Conservation (phyloP, 106 monocot genomes). For the Posidonia australis region DNA sequence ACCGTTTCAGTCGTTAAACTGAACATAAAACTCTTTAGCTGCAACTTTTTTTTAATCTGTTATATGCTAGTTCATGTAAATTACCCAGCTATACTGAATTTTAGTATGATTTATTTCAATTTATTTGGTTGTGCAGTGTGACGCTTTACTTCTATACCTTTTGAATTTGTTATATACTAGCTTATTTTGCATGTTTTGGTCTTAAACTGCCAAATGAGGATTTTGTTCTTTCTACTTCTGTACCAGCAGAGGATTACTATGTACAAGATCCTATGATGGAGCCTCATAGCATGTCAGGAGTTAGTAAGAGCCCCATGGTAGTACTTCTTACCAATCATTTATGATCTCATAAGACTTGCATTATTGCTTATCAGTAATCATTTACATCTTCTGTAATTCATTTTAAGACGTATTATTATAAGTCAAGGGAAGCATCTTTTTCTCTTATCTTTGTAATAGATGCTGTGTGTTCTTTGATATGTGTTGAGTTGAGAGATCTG, state of each 20-base stretch:
- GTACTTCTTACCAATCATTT: not conserved
- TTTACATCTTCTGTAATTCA: no score
- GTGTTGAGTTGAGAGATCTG: not conserved
- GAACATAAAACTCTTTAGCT: no score
- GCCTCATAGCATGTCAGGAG: slow-evolving; percentile 6
- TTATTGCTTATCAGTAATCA: not conserved
- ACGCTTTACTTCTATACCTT: no score
- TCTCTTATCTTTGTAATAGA: no score
- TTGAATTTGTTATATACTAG: not conserved
- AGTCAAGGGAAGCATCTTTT: no score
- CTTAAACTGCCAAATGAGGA: not conserved
- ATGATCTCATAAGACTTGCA: not conserved
- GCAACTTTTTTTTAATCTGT: no score
- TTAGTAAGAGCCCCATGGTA: not conserved
- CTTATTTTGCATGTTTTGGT: not conserved
- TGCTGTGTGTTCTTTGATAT: not conserved
- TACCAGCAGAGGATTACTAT: slow-evolving; percentile 18
- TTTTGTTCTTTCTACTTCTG: not conserved
- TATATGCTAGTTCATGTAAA: no score
- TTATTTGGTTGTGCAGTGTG: no score
- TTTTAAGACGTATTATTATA: no score
- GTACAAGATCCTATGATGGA: slow-evolving; percentile 18
- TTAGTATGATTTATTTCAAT: no score
- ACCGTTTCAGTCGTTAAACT: no score
- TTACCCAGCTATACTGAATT: no score